phyloP scores from a whole-genome alignment of 805 yeast species.

The Limtongia smithiae region DNA sequence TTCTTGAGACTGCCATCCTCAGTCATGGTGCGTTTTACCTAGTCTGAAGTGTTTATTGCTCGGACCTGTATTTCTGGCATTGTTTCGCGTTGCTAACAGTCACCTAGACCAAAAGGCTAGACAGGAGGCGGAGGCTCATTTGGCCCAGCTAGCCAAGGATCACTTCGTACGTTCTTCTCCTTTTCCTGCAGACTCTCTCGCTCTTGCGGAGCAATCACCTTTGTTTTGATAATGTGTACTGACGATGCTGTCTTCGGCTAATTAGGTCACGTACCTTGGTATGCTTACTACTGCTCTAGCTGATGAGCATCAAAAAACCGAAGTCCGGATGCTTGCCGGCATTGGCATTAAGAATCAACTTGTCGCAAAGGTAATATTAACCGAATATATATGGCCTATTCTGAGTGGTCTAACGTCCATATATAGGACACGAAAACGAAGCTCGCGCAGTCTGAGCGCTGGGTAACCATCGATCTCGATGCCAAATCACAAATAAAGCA shows the following conservation, averaged over 20 bases:
- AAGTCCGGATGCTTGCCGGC: slow-evolving; percentile 90
- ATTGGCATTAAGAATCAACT: slow-evolving; percentile 82
- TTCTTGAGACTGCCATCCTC: slow-evolving; percentile 76
- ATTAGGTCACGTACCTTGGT: slow-evolving; percentile 54
- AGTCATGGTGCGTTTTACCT: slow-evolving; percentile 44
- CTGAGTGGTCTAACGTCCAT: neutral
- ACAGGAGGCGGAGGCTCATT: slow-evolving; percentile 72
- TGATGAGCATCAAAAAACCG: slow-evolving; percentile 59
- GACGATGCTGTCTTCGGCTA: neutral
- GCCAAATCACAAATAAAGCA: slow-evolving; percentile 64
- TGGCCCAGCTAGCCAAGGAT: slow-evolving; percentile 64
- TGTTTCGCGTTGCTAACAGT: neutral
- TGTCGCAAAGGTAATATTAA: slow-evolving; percentile 64
- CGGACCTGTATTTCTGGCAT: neutral
- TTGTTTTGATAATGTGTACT: neutral
- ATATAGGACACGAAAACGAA: slow-evolving; percentile 51
- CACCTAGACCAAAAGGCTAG: slow-evolving; percentile 55
- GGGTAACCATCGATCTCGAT: slow-evolving; percentile 59
- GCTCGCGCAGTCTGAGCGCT: slow-evolving; percentile 60
- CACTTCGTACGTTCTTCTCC: slow-evolving; percentile 51
- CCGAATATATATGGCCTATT: too few relatives aligned
- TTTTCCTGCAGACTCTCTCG: neutral
- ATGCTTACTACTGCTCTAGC: slow-evolving; percentile 69
- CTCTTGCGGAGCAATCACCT: neutral
- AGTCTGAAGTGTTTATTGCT: neutral